phyloP scores from a whole-genome alignment of 164 flowering plant genomes.

The Litsea cubeba region DNA sequence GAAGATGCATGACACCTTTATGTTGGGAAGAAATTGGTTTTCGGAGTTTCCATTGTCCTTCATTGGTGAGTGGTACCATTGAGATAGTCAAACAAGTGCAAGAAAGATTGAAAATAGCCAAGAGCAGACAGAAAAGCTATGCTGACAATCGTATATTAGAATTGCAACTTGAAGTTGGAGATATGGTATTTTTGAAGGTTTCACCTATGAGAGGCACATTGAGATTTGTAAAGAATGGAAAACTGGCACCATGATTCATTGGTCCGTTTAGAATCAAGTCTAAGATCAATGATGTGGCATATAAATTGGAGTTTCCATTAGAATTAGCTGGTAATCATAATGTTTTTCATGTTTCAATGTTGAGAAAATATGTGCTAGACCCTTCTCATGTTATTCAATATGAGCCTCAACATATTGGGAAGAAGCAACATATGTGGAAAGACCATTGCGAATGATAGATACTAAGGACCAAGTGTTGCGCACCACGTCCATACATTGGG shows the following conservation, averaged over 20 bases:
- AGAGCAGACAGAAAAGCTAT: background rate
- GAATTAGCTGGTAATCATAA: background rate
- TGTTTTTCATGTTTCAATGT: constrained; percentile 3
- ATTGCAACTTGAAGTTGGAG: background rate
- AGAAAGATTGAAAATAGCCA: background rate
- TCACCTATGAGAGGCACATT: constrained; percentile 7
- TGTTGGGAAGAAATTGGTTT: background rate
- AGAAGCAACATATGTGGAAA: constrained; percentile 3
- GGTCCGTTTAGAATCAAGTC: background rate
- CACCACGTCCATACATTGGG: constrained; percentile 1
- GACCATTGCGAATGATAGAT: constrained; percentile 8
- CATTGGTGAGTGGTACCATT: background rate
- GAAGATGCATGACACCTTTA: background rate
- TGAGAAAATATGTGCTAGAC: constrained; percentile 1
- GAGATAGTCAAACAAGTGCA: background rate
- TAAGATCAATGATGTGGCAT: background rate
- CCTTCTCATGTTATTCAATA: background rate
- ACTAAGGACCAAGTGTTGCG: background rate
- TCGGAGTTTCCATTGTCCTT: background rate
- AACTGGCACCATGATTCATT: background rate
- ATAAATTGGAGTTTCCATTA: constrained; percentile 1
- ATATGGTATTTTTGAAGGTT: constrained; percentile 5
- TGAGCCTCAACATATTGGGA: background rate
- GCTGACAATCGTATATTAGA: background rate
- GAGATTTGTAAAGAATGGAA: constrained; percentile 13